Percentiles rank a stretch among this genome's conserved stretches.
Evolutionary conservation across 352 stramenopile genomes (phyloP).

Genomic region (Hyaloperonospora brassicae): DNA sequence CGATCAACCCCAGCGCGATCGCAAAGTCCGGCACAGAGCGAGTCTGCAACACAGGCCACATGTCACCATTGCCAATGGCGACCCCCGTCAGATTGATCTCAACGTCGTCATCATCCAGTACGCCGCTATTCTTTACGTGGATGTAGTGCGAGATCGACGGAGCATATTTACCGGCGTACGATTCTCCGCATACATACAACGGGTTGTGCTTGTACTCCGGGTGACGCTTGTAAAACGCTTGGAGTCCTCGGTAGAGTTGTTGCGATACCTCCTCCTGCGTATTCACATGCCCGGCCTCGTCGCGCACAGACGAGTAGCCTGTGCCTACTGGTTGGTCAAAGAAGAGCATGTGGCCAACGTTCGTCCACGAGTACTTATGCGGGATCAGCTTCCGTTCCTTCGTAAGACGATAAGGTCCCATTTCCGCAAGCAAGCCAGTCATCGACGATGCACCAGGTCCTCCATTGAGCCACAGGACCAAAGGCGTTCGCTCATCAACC

Average conservation of each 20-base stretch:
- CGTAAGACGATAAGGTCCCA: conserved; percentile 68
- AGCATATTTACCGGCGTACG: conserved; percentile 96
- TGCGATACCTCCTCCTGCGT: conserved; percentile 58
- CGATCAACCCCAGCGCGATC: conserved; percentile 69
- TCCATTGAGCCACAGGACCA: conserved; percentile 79
- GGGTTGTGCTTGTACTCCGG: conserved; percentile 62
- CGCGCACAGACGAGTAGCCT: conserved; percentile 64
- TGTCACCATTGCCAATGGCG: conserved; percentile 86
- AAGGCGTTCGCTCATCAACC: conserved; percentile 40
- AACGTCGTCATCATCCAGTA: conserved; percentile 25
- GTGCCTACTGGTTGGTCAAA: conserved; percentile 79
- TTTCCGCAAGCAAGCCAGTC: conserved; percentile 68
- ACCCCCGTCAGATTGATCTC: conserved; percentile 80
- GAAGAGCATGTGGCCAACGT: conserved; percentile 78
- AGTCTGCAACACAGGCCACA: conserved; percentile 81
- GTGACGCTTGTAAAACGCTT: conserved; percentile 86
- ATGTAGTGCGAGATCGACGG: conserved; percentile 92
- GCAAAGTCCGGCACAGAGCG: conserved; percentile 73
- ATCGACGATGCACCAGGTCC: conserved; percentile 73
- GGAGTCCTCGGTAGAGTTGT: conserved; percentile 90
- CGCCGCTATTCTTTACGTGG: conserved; percentile 67
- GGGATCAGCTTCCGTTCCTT: conserved; percentile 60
- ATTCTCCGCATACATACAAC: conserved; percentile 84
- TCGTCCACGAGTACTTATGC: conserved; percentile 62
- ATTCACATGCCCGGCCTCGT: conserved; percentile 63